Conservation (phyloP, 2,329 filamentous ascomycete species). For the Graphium sp. region DNA sequence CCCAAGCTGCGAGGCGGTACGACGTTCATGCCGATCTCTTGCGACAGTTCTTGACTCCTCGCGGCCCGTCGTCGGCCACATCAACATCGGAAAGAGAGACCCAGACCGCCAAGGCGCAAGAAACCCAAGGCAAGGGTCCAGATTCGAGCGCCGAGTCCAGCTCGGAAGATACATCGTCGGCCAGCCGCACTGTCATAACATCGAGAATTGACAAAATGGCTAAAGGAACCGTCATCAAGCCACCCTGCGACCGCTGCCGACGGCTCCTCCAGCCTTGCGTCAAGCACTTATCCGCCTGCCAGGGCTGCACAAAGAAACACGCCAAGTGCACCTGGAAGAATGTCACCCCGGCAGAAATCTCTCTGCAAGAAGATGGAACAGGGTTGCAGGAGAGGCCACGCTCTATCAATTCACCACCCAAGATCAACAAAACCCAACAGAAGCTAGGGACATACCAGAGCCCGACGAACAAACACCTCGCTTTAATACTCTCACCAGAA, state of each 20-base stretch:
- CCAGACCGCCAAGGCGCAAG: too few species aligned
- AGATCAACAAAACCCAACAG: too few species aligned
- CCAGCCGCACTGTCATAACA: slow-evolving; percentile 42
- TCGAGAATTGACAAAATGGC: slow-evolving; percentile 58
- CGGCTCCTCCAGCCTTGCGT: slow-evolving; percentile 66
- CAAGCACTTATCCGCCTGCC: slow-evolving; percentile 74
- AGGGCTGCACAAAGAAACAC: slow-evolving; percentile 80
- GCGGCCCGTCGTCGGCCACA: too few species aligned
- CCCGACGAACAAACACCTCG: too few species aligned
- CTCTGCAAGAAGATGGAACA: too few species aligned
- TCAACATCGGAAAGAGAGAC: too few species aligned
- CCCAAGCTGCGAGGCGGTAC: too few species aligned
- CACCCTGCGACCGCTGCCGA: slow-evolving; percentile 71
- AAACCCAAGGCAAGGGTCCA: too few species aligned
- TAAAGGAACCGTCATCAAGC: slow-evolving; percentile 59
- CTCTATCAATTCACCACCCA: too few species aligned
- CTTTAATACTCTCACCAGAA: too few species aligned
- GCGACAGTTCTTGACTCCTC: slow-evolving; percentile 31
- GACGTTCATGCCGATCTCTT: slow-evolving; percentile 37
- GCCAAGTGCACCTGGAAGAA: slow-evolving; percentile 77
- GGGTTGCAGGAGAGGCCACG: too few species aligned
- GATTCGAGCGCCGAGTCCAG: neutral
- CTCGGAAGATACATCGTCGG: slow-evolving; percentile 11
- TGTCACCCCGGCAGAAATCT: slow-evolving; percentile 54
- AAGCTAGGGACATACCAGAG: too few species aligned